Evolutionary conservation across 1,139 yeast genomes (phyloP), one percentile per base, ranked within the genome.

Genomic region (Debaryomyces udenii): DNA sequence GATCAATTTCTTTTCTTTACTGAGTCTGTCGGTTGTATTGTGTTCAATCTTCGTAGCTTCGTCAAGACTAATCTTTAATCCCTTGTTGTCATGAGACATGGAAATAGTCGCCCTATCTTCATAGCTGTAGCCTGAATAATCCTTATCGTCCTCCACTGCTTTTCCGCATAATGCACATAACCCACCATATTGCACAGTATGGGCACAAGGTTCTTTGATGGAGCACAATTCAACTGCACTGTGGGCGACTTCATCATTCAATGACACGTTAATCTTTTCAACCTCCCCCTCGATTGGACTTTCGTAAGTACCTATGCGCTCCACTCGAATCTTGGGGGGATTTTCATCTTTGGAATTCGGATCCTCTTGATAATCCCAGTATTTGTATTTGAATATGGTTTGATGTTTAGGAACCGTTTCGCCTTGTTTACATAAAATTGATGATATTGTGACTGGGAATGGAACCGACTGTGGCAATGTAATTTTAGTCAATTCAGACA

Each of bases 151-250:
- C 43, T 83, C 91, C n/a, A 91, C 77, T 2, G 87, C 76, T 45
- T 80, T 80, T 6, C 99, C 99, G 62, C 99, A 93, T 26, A 90
- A 67, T 0, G 97, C 98, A 68, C 99, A 93, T 35, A 93, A 70
- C 0, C 99, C 99, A 13, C 96, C 96, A 57, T 86, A 93, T 53
- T 93, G 97, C n/a, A 94, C 93, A 1, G 94, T 81, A 61, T 93
- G 99, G 9, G 89, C 76, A 57, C 99, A 93, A 0, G 95, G 91
- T 57, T 94, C 97, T 35, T 70, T 62, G 11, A 93, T 74, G 35
- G 73, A 66, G 30, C 83, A 76, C 20, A 90, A 66, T 4, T 66
- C 68, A 5, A 72, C 68, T 4, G 74, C 76, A 17, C 73, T 52
- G 46, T 78, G 78, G 16, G 69, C 67, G 6, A 91, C 70, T 48